Evolutionary conservation across 768 basidiomycete genomes (phyloP).

Genomic region (Mycena pura): DNA sequence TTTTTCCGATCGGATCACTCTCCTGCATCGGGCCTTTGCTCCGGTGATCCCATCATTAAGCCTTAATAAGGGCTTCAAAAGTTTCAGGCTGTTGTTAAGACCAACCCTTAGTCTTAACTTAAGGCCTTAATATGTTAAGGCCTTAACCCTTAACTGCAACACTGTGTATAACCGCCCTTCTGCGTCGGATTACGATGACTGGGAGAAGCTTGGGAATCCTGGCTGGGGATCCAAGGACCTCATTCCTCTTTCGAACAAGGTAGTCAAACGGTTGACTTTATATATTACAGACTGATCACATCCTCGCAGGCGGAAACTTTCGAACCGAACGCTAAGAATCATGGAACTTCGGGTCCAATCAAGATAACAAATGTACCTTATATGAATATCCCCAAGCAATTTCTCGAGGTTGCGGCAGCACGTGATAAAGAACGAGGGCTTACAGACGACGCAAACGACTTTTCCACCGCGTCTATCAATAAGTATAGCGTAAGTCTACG

Average conservation of each 20-base stretch:
- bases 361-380: constrained; percentile 51
- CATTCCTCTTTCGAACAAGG: constrained; percentile 67
- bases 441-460: constrained; percentile 56
- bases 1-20: no score
- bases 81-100: no score
- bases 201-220: constrained; percentile 58
- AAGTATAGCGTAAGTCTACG: constrained; percentile 53
- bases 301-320: constrained; percentile 48
- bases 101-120: no score
- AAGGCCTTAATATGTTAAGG: no score
- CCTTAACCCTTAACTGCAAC: no score
- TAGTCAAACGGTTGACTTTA: constrained; percentile 18
- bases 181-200: constrained; percentile 71
- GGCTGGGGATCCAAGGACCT: constrained; percentile 68
- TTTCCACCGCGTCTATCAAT: constrained; percentile 44
- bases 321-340: constrained; percentile 40
- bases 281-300: no score
- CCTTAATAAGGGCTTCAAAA: no score
- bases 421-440: constrained; percentile 56
- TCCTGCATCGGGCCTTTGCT: no score
- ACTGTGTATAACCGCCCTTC: constrained; percentile 62
- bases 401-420: constrained; percentile 49
- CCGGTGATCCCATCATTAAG: no score
- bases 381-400: constrained; percentile 52
- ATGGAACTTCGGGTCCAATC: constrained; percentile 58